Percentiles rank a stretch among this genome's conserved stretches.
Conservation (phyloP, 345 rosid genomes). For the Xanthoceras sorbifolium region DNA sequence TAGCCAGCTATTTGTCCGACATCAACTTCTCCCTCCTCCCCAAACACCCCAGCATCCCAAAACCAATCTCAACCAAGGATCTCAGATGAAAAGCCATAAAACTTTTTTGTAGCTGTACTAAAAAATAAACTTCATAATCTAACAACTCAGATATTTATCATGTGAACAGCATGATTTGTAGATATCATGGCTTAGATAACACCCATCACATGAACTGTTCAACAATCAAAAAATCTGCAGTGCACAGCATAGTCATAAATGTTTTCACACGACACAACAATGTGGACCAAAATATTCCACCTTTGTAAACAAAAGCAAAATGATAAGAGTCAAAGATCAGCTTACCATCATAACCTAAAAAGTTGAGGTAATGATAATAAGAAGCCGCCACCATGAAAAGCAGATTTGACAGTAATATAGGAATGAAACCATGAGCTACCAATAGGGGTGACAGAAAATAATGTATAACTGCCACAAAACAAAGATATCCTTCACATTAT, state of each 20-base stretch:
- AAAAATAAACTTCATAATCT: neutral
- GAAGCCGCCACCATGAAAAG: slow-evolving; percentile 94
- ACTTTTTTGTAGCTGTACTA: neutral
- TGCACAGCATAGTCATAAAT: neutral
- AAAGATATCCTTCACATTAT: slow-evolving; percentile 14
- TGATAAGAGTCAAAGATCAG: slow-evolving; percentile 8
- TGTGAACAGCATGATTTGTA: neutral
- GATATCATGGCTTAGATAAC: neutral
- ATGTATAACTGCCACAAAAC: slow-evolving; percentile 72
- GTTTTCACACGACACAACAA: neutral
- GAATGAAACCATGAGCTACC: slow-evolving; percentile 88
- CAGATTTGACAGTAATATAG: slow-evolving; percentile 78
- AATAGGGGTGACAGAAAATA: slow-evolving; percentile 88
- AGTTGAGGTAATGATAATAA: slow-evolving; percentile 97
- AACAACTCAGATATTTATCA: neutral
- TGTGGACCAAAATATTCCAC: neutral
- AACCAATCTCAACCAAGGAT: neutral
- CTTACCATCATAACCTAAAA: slow-evolving; percentile 96
- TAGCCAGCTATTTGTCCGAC: neutral
- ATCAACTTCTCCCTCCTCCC: neutral
- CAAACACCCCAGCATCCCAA: neutral
- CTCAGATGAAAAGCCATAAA: neutral
- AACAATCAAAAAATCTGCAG: neutral
- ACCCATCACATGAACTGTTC: neutral
- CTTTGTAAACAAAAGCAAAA: neutral